Evolutionary conservation across 768 basidiomycete genomes (phyloP).

Genomic region (Suillus weaverae): DNA sequence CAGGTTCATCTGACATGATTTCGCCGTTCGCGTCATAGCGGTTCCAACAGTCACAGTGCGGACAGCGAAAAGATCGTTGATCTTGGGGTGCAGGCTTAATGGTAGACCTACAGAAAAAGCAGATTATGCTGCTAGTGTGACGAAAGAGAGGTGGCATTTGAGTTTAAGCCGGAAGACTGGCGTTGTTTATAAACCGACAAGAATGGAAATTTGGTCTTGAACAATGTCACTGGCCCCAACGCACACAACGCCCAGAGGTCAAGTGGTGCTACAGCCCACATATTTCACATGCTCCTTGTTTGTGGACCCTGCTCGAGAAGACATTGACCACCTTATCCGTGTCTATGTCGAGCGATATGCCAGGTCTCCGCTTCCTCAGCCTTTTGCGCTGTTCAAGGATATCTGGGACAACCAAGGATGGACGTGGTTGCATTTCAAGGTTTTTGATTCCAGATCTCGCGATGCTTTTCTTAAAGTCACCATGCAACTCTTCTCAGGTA

Average conservation of each 20-base stretch:
- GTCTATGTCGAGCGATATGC: slow-evolving; percentile 52
- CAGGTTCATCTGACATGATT: slow-evolving; percentile 82
- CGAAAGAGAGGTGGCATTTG: slow-evolving; percentile 46
- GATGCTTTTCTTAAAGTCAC: slow-evolving; percentile 61
- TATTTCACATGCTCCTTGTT: slow-evolving; percentile 82
- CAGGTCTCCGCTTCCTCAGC: slow-evolving; percentile 34
- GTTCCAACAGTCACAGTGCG: slow-evolving; percentile 73
- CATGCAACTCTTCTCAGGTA: slow-evolving; percentile 68
- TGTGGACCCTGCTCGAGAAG: slow-evolving; percentile 61
- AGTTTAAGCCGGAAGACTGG: neutral
- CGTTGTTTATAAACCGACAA: slow-evolving; percentile 17
- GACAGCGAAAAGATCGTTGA: slow-evolving; percentile 61
- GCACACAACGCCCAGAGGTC: slow-evolving; percentile 59
- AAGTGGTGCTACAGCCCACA: slow-evolving; percentile 64
- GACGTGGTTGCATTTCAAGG: slow-evolving; percentile 75
- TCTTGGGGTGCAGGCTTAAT: slow-evolving; percentile 44
- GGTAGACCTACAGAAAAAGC: slow-evolving; percentile 70
- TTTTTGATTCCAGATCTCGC: slow-evolving; percentile 66
- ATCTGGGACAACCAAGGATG: slow-evolving; percentile 71
- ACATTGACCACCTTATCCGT: slow-evolving; percentile 56
- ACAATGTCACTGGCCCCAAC: slow-evolving; percentile 46
- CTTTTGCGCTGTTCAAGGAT: slow-evolving; percentile 70
- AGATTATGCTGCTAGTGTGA: slow-evolving; percentile 50
- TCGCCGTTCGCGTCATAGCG: slow-evolving; percentile 69
- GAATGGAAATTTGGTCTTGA: slow-evolving; percentile 20